Percentiles rank a stretch among this genome's conserved stretches.
phyloP scores from a whole-genome alignment of 2,329 filamentous ascomycete species.

The Neopestalotiopsis sp. region DNA sequence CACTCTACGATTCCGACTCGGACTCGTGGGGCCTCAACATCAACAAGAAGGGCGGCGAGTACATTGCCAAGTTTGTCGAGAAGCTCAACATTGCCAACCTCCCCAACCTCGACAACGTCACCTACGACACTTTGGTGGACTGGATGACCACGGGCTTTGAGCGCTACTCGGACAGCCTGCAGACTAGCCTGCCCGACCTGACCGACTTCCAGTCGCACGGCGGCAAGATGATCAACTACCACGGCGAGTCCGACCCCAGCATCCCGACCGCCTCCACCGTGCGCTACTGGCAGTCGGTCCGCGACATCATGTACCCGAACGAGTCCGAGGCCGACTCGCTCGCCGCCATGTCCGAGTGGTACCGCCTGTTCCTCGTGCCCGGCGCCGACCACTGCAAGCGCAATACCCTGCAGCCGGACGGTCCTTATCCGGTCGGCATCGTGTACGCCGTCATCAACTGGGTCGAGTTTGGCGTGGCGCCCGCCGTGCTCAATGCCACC shows the following conservation, averaged over 20 bases:
- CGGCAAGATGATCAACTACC: slow-evolving; percentile 63
- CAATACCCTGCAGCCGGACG: slow-evolving; percentile 49
- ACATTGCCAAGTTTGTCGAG: slow-evolving; percentile 45
- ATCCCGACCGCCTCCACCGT: slow-evolving; percentile 60
- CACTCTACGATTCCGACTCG: slow-evolving; percentile 36
- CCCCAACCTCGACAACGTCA: slow-evolving; percentile 49
- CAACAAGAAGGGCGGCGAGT: slow-evolving; percentile 37
- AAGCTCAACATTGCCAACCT: slow-evolving; percentile 44
- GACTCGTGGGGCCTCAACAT: slow-evolving; percentile 36
- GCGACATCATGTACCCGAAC: slow-evolving; percentile 52
- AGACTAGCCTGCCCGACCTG: slow-evolving; percentile 60
- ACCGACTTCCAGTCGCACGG: slow-evolving; percentile 53
- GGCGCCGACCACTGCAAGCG: slow-evolving; percentile 57
- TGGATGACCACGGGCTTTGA: slow-evolving; percentile 53
- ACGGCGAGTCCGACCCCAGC: slow-evolving; percentile 60
- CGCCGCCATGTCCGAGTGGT: slow-evolving; percentile 55
- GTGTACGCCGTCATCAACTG: slow-evolving; percentile 75
- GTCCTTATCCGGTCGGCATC: slow-evolving; percentile 60
- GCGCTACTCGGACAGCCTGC: slow-evolving; percentile 29
- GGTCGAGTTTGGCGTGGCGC: slow-evolving; percentile 60
- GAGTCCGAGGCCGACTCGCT: slow-evolving; percentile 43
- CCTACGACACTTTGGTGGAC: slow-evolving; percentile 57
- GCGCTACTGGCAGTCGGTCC: slow-evolving; percentile 61
- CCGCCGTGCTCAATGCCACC: slow-evolving; percentile 44
- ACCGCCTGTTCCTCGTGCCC: slow-evolving; percentile 59